phyloP scores from a whole-genome alignment of 768 basidiomycete genomes.

The Hygrophorus pudorinus region DNA sequence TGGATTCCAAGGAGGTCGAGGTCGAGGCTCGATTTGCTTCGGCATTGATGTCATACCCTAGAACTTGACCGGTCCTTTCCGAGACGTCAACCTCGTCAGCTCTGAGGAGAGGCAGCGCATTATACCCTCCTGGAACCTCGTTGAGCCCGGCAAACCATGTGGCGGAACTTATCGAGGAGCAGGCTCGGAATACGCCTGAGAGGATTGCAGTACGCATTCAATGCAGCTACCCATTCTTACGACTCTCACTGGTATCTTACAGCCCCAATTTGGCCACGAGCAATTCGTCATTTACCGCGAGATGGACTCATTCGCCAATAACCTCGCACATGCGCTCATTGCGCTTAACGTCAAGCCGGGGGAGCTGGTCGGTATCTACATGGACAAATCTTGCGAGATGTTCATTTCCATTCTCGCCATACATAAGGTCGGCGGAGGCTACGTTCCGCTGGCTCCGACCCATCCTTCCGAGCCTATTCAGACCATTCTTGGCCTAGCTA shows the following conservation, averaged over 20 bases:
- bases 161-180: background rate
- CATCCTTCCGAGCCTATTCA: background rate
- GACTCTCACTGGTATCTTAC: background rate
- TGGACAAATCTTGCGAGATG: too few relatives aligned
- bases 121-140: too few relatives aligned
- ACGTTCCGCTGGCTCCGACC: background rate
- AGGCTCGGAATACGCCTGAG: background rate
- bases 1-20: too few relatives aligned
- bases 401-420: background rate
- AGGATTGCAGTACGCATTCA: background rate
- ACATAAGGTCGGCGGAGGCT: too few relatives aligned
- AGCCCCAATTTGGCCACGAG: background rate
- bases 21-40: too few relatives aligned
- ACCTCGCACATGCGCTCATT: background rate
- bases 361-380: too few relatives aligned
- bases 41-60: too few relatives aligned
- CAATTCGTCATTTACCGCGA: background rate
- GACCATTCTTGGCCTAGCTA: background rate
- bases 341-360: background rate
- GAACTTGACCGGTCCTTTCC: too few relatives aligned
- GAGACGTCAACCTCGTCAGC: too few relatives aligned
- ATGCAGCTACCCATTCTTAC: background rate
- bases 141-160: too few relatives aligned
- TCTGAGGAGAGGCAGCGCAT: too few relatives aligned
- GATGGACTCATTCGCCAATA: background rate